Percentiles rank a stretch among this genome's conserved stretches.
These are phyloP conservation scores for Silene latifolia DNA, from an alignment of 148 eudicot species.

Conservation along the genomic window DNA sequence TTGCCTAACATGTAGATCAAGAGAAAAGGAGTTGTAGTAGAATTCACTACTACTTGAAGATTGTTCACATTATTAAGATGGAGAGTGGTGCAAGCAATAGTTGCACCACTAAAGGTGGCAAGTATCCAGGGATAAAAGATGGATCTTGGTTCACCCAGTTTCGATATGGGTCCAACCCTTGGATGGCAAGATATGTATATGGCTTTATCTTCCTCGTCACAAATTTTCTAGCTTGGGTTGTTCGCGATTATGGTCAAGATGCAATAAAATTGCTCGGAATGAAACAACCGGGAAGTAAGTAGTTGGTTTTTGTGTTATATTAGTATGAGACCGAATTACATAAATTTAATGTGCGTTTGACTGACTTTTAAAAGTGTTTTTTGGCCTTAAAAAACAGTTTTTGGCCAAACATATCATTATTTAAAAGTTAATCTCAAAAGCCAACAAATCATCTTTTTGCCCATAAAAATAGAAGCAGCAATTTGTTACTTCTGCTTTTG, in stretches of 20 bases:
- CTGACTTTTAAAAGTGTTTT: no score
- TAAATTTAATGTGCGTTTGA: no score
- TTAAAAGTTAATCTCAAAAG: no score
- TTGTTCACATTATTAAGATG: constrained; percentile 26
- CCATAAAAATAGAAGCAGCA: no score
- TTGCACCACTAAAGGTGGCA: constrained; percentile 20
- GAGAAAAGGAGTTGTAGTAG: constrained; percentile 26
- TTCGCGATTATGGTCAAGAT: constrained; percentile 71
- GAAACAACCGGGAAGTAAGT: constrained; percentile 56
- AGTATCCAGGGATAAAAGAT: constrained; percentile 52
- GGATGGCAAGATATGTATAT: constrained; percentile 89
- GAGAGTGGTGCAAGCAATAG: constrained; percentile 27
- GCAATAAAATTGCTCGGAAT: constrained; percentile 16
- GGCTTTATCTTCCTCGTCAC: constrained; percentile 67
- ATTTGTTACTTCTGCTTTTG: no score
- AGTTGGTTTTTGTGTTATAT: neutral
- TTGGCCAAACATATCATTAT: no score
- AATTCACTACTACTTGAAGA: neutral
- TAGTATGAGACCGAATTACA: no score
- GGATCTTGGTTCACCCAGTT: constrained; percentile 75
- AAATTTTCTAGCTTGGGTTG: constrained; percentile 77
- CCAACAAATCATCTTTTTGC: no score
- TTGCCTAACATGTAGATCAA: constrained; percentile 23
- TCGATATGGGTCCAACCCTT: constrained; percentile 68
- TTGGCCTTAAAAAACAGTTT: no score